Conservation (phyloP, 1,139 yeast species). For the Torulaspora pretoriensis region DNA sequence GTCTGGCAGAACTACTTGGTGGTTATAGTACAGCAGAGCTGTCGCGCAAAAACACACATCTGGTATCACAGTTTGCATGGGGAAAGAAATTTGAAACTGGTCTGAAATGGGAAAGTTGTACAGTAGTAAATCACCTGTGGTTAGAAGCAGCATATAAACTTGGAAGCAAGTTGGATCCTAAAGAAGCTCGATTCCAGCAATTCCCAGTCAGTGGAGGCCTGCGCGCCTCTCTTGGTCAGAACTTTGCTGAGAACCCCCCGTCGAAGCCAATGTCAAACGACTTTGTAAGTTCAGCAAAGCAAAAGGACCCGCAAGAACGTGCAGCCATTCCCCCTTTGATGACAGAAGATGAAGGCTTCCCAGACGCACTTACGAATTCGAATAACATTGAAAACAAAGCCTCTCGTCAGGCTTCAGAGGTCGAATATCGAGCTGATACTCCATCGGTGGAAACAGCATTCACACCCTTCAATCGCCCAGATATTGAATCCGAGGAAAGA, state of each 20-base stretch:
- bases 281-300: background rate
- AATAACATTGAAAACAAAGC: background rate
- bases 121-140: conserved; percentile 78
- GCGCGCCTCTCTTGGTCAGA: conserved; percentile 12
- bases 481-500: background rate
- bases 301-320: background rate
- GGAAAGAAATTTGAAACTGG: conserved; percentile 82
- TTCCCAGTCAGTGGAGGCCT: conserved; percentile 20
- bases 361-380: background rate
- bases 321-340: background rate
- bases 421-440: background rate
- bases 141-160: conserved; percentile 56
- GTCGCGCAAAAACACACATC: conserved; percentile 62
- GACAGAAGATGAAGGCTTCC: background rate
- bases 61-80: conserved; percentile 60
- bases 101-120: conserved; percentile 50
- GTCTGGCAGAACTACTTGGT: conserved; percentile 65
- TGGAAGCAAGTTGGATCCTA: conserved; percentile 19
- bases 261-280: background rate
- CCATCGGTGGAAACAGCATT: background rate
- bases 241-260: background rate
- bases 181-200: conserved; percentile 12
- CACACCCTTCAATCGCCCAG: background rate
- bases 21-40: conserved; percentile 72
- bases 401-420: background rate